phyloP scores from a whole-genome alignment of 768 basidiomycete species.

The Pholiota microspora region DNA sequence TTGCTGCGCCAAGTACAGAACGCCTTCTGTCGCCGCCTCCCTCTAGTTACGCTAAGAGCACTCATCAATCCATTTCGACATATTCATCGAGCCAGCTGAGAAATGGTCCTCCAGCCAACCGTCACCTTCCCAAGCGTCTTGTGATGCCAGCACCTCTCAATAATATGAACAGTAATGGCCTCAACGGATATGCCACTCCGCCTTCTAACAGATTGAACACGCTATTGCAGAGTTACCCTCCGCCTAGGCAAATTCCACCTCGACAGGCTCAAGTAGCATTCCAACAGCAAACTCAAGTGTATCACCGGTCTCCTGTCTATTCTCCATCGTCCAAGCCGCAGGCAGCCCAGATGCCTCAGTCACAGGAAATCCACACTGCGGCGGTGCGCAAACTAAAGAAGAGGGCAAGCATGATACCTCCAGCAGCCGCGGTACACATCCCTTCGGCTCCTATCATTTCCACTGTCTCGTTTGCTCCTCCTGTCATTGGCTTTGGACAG shows the following conservation, averaged over 20 bases:
- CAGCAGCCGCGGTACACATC: slow-evolving; percentile 13
- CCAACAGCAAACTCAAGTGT: slow-evolving; percentile 12
- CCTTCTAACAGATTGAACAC: not conserved
- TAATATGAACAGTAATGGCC: slow-evolving; percentile 9
- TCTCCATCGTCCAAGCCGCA: slow-evolving; percentile 3
- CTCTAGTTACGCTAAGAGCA: slow-evolving; percentile 17
- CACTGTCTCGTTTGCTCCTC: slow-evolving; percentile 28
- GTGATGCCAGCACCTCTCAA: slow-evolving; percentile 76
- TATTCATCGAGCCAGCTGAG: slow-evolving; percentile 23
- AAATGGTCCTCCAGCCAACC: slow-evolving; percentile 22
- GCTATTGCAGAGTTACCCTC: not conserved
- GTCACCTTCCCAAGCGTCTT: slow-evolving; percentile 56
- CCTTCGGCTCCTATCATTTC: slow-evolving; percentile 22
- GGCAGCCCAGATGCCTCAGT: slow-evolving; percentile 8
- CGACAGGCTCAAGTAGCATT: slow-evolving; percentile 11
- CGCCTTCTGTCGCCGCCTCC: not conserved
- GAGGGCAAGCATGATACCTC: slow-evolving; percentile 22
- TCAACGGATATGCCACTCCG: not conserved
- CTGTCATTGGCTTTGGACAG: slow-evolving; percentile 23
- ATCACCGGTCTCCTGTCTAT: slow-evolving; percentile 3
- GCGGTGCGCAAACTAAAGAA: slow-evolving; percentile 28
- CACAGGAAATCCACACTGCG: slow-evolving; percentile 21
- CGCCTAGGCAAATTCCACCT: slow-evolving; percentile 12
- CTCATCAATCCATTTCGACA: slow-evolving; percentile 24
- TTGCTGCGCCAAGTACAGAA: slow-evolving; percentile 3